A percentile compares a stretch with the other conserved stretches of the same genome.
Conservation (phyloP, 73 alveolate species). For the Paramecium pentaurelia region DNA sequence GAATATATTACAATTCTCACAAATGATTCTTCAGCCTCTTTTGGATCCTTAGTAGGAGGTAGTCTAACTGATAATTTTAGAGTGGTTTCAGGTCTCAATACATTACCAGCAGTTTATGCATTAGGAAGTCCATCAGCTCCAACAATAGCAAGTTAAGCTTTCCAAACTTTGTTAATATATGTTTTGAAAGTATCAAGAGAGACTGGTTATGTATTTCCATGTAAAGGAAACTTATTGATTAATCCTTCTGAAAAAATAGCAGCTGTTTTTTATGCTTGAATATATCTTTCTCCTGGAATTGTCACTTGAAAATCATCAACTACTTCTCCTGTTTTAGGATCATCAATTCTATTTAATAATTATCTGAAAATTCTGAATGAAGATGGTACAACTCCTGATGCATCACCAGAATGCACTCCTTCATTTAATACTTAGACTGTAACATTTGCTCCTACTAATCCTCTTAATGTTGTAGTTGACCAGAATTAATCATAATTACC, state of each 20-base stretch:
- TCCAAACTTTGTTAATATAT: conserved; percentile 74
- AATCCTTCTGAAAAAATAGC: conserved; percentile 63
- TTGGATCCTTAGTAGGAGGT: conserved; percentile 85
- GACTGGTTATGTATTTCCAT: conserved; percentile 15
- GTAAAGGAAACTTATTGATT: conserved; percentile 43
- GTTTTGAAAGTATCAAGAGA: conserved; percentile 48
- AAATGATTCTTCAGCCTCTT: conserved; percentile 74
- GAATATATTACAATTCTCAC: conserved; percentile 66
- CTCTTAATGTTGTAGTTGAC: conserved; percentile 91
- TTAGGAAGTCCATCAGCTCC: conserved; percentile 92
- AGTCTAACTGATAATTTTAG: conserved; percentile 84
- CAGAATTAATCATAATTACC: conserved; percentile 81
- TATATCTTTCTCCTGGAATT: conserved; percentile 42
- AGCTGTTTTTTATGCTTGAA: conserved; percentile 74
- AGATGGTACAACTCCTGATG: conserved; percentile 93
- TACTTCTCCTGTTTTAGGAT: conserved; percentile 83
- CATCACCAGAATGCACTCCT: conserved; percentile 89
- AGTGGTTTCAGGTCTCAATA: conserved; percentile 80
- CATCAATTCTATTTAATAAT: conserved; percentile 86
- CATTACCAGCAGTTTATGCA: conserved; percentile 88
- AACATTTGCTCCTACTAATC: conserved; percentile 71
- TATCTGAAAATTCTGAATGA: conserved; percentile 83
- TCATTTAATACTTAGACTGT: conserved; percentile 80
- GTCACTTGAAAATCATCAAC: conserved; percentile 56
- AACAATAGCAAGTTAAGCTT: conserved; percentile 75